Base-by-base conservation (phyloP, 2,329 filamentous ascomycete species). In the Scopulariopsis brevicaulis region DNA sequence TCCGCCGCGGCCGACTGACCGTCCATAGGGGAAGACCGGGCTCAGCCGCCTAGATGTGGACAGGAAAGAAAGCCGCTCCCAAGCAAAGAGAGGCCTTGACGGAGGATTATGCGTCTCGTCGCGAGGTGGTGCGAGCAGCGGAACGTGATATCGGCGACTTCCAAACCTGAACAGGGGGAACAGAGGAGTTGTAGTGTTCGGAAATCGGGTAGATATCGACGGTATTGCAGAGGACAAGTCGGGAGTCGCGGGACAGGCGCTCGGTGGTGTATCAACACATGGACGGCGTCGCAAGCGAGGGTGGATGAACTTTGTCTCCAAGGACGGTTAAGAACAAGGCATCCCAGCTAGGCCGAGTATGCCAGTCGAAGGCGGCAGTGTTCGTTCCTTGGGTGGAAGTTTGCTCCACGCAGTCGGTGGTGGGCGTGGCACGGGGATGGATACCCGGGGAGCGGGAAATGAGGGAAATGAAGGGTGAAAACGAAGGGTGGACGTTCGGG, bases 1-100 rank as follows among this genome's bases (percentile, higher is more conserved):
- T 78, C 75, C 69, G 74, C 73, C 68, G 75, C 71, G 62, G 73
- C 71, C 66, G 75, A 71, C 71, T 72, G 75, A 70, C 74, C 71
- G 71, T 79, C 76, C 77, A 79, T 79, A 72, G 76, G 77, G 66
- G 68, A 65, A 24, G 28, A 55, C 65, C 63, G 63, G 64, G 63
- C 60, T 60, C 65, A 64, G 59, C 64, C 59, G 60, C 63, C 62
- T 58, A 59, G 56, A 59, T 55, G 54, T 59, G 55, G 35, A 52
- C 52, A 58, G 57, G 40, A 35, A 53, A 35, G n/a, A 24, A 22
- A 46, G 37, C 25, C 48, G 46, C 18, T 6, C 37, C 54, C 25
- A 35, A 50, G 22, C 28, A 58, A 48, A 55, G 40, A 46, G 35
- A 58, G 22, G 43, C 18, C 15, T 28, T 8, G 54, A 46, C 35